Evolutionary conservation across 2,329 filamentous ascomycete genomes (phyloP).

Genomic region (Hymenoscyphus albidus): DNA sequence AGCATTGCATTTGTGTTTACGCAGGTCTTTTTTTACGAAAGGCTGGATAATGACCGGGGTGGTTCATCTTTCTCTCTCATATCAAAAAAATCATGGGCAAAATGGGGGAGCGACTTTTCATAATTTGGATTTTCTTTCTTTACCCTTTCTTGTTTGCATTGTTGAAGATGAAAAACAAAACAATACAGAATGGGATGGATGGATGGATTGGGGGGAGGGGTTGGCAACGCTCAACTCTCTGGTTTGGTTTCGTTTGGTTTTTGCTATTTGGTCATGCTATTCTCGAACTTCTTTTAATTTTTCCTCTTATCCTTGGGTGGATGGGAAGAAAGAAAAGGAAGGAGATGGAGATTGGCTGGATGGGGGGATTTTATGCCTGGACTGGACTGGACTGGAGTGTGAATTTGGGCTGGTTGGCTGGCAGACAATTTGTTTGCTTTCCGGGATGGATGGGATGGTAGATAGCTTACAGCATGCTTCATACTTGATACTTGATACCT

Average conservation of each 20-base stretch:
- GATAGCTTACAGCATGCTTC: neutral
- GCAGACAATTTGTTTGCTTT: neutral
- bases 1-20: slow-evolving; percentile 15
- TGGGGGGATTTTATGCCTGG: neutral
- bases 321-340: neutral
- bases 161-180: neutral
- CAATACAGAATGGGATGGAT: neutral
- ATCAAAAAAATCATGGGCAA: slow-evolving; percentile 1
- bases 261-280: neutral
- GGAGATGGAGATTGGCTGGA: neutral
- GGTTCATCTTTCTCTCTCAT: neutral
- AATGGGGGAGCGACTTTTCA: neutral
- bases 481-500: neutral
- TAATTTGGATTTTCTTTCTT: neutral
- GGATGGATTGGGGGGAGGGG: neutral
- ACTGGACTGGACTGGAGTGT: neutral
- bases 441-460: neutral
- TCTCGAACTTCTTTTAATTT: neutral
- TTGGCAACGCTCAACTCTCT: neutral
- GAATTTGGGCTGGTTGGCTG: too few species aligned
- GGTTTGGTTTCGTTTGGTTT: too few species aligned
- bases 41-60: slow-evolving; percentile 14
- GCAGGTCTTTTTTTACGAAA: neutral
- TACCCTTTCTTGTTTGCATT: neutral
- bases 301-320: neutral